These are phyloP conservation scores for Leccinum subspadiceum DNA, from an alignment of 1,284 basidiomycete species.

Conservation along the genomic window DNA sequence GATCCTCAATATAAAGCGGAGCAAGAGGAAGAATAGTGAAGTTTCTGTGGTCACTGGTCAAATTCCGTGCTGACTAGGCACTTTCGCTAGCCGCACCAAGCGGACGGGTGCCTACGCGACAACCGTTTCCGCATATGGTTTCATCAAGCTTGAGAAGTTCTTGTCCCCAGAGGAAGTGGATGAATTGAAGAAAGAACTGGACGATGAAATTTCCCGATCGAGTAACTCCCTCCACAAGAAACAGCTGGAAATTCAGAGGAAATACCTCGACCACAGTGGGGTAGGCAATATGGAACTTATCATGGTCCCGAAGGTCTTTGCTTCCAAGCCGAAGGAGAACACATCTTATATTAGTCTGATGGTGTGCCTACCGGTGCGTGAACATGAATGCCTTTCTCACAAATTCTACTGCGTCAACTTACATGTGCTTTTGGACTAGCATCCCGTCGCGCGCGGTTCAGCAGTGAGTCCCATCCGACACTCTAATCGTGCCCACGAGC, in stretches of 20 bases:
- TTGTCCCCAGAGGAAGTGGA: slow-evolving; percentile 11
- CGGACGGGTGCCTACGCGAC: slow-evolving; percentile 20
- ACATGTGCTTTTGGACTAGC: slow-evolving; percentile 1
- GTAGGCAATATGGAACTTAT: slow-evolving; percentile 20
- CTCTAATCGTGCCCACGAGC: not conserved
- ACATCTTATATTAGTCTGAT: slow-evolving; percentile 18
- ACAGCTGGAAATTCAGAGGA: slow-evolving; percentile 16
- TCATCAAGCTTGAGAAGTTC: slow-evolving; percentile 21
- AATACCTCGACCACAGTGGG: slow-evolving; percentile 5
- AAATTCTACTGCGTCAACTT: not conserved
- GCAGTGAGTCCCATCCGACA: slow-evolving; percentile 8
- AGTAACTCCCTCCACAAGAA: slow-evolving; percentile 11
- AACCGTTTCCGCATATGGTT: slow-evolving; percentile 18
- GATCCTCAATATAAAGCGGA: slow-evolving; percentile 12
- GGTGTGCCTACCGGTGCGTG: slow-evolving; percentile 14
- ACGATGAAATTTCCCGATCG: slow-evolving; percentile 10
- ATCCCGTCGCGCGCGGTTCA: slow-evolving; percentile 21
- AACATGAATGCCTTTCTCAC: not conserved
- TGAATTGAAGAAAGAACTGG: slow-evolving; percentile 17
- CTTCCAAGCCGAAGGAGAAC: slow-evolving; percentile 8
- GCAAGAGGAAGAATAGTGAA: slow-evolving; percentile 20
- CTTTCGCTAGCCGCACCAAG: slow-evolving; percentile 7
- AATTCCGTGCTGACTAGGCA: not conserved
- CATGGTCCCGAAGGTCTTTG: slow-evolving; percentile 20
- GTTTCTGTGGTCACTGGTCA: not conserved